Evolutionary conservation across 257 asterid species (phyloP).

Genomic region (Nicotiana tabacum): DNA sequence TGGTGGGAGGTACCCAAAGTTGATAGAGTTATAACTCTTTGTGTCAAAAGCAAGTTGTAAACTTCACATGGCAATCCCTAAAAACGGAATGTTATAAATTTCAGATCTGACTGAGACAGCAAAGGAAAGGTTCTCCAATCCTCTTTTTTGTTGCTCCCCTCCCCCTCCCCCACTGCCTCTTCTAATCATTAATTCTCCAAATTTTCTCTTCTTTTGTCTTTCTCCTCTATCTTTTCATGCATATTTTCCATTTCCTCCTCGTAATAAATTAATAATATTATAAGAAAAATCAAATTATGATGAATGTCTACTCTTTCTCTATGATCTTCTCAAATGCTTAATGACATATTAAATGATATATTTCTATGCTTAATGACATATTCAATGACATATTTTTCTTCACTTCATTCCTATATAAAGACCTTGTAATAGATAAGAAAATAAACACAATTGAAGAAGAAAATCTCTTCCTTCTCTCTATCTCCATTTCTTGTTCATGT

Average conservation of each 20-base stretch:
- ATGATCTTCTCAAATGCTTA: too few species aligned
- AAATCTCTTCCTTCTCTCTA: too few species aligned
- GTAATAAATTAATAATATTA: too few species aligned
- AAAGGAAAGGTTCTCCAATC: conserved; percentile 6
- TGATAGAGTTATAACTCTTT: not conserved
- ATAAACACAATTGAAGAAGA: too few species aligned
- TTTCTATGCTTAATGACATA: too few species aligned
- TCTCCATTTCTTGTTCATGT: too few species aligned
- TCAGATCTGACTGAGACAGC: conserved; percentile 2
- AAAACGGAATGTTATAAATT: conserved; percentile 6
- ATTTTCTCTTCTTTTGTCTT: not conserved
- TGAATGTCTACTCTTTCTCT: too few species aligned
- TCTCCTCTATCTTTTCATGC: not conserved
- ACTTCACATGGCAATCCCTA: conserved; percentile 8
- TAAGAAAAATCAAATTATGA: too few species aligned
- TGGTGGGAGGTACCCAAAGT: not conserved
- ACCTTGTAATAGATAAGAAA: too few species aligned
- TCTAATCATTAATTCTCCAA: not conserved
- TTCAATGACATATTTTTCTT: too few species aligned
- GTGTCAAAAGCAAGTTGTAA: not conserved
- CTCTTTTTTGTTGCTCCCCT: not conserved
- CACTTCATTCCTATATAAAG: too few species aligned
- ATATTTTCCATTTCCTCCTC: not conserved
- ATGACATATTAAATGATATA: too few species aligned
- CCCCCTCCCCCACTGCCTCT: not conserved